A percentile compares a stretch with the other conserved stretches of the same genome.
Conservation (phyloP, 179 eudicot species). For the Corrigiola litoralis region DNA sequence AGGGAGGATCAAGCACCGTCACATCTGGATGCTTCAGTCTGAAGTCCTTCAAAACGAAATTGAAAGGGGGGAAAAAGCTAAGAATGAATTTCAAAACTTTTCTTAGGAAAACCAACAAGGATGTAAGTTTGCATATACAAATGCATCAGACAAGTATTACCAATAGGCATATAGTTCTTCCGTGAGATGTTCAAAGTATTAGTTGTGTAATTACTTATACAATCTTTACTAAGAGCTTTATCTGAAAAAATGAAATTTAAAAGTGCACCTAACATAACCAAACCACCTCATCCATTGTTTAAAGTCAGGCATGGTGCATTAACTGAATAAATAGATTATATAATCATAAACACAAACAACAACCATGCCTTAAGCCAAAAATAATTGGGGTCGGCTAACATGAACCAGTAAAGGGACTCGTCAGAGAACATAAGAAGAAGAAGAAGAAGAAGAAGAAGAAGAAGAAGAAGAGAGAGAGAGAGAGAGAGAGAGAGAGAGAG, state of each 20-base stretch:
- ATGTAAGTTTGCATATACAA: not conserved
- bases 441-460: no score
- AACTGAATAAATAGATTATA: not conserved
- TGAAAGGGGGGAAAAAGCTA: not conserved
- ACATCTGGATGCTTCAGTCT: slow-evolving; percentile 79
- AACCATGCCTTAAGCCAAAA: not conserved
- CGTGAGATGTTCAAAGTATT: not conserved
- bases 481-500: no score
- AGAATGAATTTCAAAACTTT: slow-evolving; percentile 1
- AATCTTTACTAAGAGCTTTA: not conserved
- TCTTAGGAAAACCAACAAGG: not conserved
- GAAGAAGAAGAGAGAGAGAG: no score
- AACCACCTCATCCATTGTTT: not conserved
- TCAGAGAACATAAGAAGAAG: no score
- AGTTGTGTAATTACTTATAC: not conserved
- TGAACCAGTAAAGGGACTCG: no score
- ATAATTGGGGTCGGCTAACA: no score
- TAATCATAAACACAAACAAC: not conserved
- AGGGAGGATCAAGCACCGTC: slow-evolving; percentile 90
- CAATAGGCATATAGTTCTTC: not conserved
- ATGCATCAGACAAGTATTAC: not conserved
- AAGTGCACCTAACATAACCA: not conserved
- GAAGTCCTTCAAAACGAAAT: slow-evolving; percentile 62
- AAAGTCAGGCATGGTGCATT: not conserved
- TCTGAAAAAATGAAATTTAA: not conserved